These are phyloP conservation scores for Pseudocohnilembus persalinus DNA, from an alignment of 169 alveolate genomes.

Conservation along the genomic window DNA sequence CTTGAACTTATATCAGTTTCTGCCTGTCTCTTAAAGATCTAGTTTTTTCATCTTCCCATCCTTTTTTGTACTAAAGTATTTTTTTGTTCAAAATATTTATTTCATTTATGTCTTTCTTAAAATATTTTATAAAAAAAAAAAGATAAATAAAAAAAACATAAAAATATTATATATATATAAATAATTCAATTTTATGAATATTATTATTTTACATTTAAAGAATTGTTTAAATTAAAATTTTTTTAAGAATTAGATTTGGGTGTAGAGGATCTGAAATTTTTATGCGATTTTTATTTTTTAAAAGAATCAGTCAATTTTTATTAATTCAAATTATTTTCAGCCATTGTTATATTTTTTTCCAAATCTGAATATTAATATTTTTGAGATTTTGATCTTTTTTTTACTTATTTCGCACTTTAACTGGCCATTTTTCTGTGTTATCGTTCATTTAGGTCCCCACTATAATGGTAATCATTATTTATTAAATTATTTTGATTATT, in stretches of 20 bases:
- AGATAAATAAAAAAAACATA: neutral
- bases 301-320: no score
- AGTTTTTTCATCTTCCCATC: neutral
- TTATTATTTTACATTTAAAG: no score
- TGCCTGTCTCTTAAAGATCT: neutral
- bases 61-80: neutral
- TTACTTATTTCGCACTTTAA: no score
- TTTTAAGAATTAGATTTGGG: neutral
- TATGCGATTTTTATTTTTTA: neutral
- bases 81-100: no score
- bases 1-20: neutral
- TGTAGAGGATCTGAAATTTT: neutral
- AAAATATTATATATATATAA: no score
- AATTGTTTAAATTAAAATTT: no score
- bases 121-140: no score
- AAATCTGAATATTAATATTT: neutral
- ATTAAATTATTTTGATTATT: no score
- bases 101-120: neutral
- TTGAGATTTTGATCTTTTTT: neutral
- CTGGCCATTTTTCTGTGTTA: no score
- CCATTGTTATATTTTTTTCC: neutral
- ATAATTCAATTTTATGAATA: neutral
- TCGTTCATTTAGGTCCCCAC: no score
- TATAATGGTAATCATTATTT: neutral
- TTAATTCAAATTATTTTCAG: neutral